Evolutionary conservation across 257 asterid species (phyloP).

Genomic region (Nicotiana sylvestris): DNA sequence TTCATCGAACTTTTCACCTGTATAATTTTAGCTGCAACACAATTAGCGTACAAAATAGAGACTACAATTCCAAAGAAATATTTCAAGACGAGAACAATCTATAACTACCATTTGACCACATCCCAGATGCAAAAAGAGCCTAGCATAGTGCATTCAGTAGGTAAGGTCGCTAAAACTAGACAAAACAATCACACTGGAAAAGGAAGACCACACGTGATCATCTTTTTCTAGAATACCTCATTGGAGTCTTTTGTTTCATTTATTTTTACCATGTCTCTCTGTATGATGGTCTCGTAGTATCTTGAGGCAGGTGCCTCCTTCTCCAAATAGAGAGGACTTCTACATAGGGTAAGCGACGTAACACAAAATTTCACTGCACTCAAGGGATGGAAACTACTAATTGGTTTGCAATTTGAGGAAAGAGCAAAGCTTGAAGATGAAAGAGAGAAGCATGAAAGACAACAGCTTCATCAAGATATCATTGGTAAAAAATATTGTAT

Average conservation of each 20-base stretch:
- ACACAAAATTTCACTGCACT: neutral
- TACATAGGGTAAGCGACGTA: neutral
- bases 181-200: neutral
- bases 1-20: slow-evolving; percentile 96
- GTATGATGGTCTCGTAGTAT: neutral
- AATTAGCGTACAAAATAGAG: slow-evolving; percentile 20
- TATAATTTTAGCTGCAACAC: slow-evolving; percentile 23
- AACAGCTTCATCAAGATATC: neutral
- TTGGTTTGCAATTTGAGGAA: neutral
- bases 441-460: neutral
- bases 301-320: neutral
- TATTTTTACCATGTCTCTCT: neutral
- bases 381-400: neutral
- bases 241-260: neutral
- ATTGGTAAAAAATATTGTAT: too few relatives aligned
- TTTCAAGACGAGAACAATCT: neutral
- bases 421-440: neutral
- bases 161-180: neutral
- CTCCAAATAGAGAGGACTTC: neutral
- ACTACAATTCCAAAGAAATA: neutral
- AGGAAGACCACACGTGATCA: neutral
- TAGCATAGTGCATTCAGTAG: slow-evolving; percentile 1
- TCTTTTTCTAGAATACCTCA: neutral
- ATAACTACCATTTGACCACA: neutral
- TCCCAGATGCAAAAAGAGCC: neutral